A percentile compares a stretch with the other conserved stretches of the same genome.
Evolutionary conservation across 2,329 filamentous ascomycete genomes (phyloP).

Genomic region (Stagonosporopsis vannaccii): DNA sequence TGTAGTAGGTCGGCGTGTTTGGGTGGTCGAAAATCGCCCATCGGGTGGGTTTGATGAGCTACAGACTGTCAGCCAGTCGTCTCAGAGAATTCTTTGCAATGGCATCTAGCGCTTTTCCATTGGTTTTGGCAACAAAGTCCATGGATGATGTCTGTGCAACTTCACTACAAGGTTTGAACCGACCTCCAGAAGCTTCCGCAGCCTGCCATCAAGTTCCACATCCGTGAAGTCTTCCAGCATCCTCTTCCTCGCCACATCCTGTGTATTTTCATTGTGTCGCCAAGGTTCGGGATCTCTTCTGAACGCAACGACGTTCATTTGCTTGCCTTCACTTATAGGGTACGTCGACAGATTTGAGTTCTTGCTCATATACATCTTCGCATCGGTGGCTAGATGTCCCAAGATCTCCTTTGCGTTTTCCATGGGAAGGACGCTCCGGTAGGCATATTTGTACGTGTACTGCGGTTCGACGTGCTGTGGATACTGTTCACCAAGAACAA

Average conservation of each 20-base stretch:
- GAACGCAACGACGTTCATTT: slow-evolving; percentile 34
- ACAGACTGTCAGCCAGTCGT: not conserved
- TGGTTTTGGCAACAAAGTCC: not conserved
- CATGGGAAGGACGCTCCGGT: slow-evolving; percentile 41
- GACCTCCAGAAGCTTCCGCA: slow-evolving; percentile 21
- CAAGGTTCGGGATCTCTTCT: slow-evolving; percentile 24
- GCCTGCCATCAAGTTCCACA: slow-evolving; percentile 13
- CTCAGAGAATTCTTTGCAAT: too few relatives aligned
- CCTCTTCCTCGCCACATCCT: slow-evolving; percentile 20
- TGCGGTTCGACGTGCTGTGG: slow-evolving; percentile 30
- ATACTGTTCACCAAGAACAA: slow-evolving; percentile 22
- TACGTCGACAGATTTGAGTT: slow-evolving; percentile 26
- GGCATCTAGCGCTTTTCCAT: too few relatives aligned
- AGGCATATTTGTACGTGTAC: slow-evolving; percentile 37
- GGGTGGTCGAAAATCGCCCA: slow-evolving; percentile 35
- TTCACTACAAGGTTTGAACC: not conserved
- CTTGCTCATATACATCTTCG: slow-evolving; percentile 36
- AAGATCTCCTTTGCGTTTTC: slow-evolving; percentile 50
- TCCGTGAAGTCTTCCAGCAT: slow-evolving; percentile 31
- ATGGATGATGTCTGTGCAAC: not conserved
- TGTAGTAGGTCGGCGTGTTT: slow-evolving; percentile 27
- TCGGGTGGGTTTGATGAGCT: slow-evolving; percentile 21
- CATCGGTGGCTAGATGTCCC: slow-evolving; percentile 36
- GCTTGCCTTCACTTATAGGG: slow-evolving; percentile 28
- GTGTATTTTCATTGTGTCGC: slow-evolving; percentile 17